These are phyloP conservation scores for Quercus wislizeni DNA, from an alignment of 306 rosid species.

Conservation along the genomic window DNA sequence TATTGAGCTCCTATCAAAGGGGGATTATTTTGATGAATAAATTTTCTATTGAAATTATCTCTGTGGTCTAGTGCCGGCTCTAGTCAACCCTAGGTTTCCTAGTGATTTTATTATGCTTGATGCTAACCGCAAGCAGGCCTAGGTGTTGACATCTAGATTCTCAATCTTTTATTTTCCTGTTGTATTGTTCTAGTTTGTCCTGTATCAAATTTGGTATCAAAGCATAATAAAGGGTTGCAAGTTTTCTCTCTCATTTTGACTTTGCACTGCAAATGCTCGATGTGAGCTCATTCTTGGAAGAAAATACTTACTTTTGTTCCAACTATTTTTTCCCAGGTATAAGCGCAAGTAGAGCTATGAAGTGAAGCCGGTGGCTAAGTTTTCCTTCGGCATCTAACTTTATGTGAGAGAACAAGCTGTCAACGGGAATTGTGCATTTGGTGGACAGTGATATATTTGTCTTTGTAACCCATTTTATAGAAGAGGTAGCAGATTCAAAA, in stretches of 20 bases:
- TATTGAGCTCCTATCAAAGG: too few relatives aligned
- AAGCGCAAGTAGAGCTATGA: constrained; percentile 49
- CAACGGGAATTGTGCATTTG: not conserved
- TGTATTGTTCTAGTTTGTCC: too few relatives aligned
- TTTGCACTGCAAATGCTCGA: not conserved
- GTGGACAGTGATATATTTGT: not conserved
- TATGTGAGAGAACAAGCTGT: not conserved
- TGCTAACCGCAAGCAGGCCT: too few relatives aligned
- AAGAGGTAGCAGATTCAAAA: not conserved
- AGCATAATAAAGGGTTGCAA: not conserved
- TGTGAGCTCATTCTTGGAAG: constrained; percentile 2
- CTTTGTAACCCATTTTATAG: not conserved
- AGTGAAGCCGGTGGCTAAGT: not conserved
- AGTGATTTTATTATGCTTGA: too few relatives aligned
- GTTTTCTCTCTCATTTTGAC: constrained; percentile 8
- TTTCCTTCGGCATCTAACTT: not conserved
- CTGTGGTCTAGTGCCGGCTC: too few relatives aligned
- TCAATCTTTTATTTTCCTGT: too few relatives aligned
- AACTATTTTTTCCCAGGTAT: constrained; percentile 46
- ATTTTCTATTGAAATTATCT: too few relatives aligned
- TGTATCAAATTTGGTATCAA: too few relatives aligned
- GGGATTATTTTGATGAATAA: too few relatives aligned
- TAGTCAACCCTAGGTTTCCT: too few relatives aligned
- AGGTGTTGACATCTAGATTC: too few relatives aligned
- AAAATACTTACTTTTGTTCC: not conserved